Base-by-base conservation (phyloP, 2,329 filamentous ascomycete species). In the Xylariaceae sp. region DNA sequence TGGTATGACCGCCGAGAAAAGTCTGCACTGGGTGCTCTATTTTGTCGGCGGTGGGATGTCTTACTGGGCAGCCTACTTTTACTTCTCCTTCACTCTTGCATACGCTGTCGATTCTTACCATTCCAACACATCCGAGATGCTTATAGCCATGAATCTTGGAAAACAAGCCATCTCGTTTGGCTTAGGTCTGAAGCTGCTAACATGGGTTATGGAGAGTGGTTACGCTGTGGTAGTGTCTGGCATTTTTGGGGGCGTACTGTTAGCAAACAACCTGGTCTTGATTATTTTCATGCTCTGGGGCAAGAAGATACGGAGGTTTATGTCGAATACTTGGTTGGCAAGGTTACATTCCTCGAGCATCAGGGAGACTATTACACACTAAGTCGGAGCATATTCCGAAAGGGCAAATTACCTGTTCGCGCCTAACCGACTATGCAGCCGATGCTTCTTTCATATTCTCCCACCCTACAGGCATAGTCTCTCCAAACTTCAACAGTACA, bases 51-150 rank as follows among this genome's bases (percentile, higher is more conserved):
- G 79, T 6, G 75, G 67, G n/a, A 72, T 82, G 72, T 73, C 72
- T 16, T 76, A 79, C 60, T 81, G 76, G 67, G 71, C 72, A 8
- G 73, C 73, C 2, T 83, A 81, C 66, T 82, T 82, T 60, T 83
- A 77, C 66, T 82, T 82, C 67, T 78, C 77, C 5, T 82, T 85
- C 61, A 80, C 81, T 7, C 75, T 86, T 8, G 82, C 82, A 2
- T 86, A 86, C 61, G 81, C 82, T 3, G 78, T 85, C 26, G 83
- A 85, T 64, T 79, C 75, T 45, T 83, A 85, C 67, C 77, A 78
- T 18, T 73, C 80, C 20, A 85, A 85, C 59, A 79, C 81, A 21
- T 80, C 77, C n/a, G 82, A 85, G 69, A 84, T 85, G 82, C 73
- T 85, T n/a, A 85, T 83, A 59, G 79, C 79, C 3, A 82, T 82